Percentiles rank a stretch among this genome's conserved stretches.
Evolutionary conservation across 1,284 basidiomycete genomes (phyloP).

Genomic region (Gomphus sp.): DNA sequence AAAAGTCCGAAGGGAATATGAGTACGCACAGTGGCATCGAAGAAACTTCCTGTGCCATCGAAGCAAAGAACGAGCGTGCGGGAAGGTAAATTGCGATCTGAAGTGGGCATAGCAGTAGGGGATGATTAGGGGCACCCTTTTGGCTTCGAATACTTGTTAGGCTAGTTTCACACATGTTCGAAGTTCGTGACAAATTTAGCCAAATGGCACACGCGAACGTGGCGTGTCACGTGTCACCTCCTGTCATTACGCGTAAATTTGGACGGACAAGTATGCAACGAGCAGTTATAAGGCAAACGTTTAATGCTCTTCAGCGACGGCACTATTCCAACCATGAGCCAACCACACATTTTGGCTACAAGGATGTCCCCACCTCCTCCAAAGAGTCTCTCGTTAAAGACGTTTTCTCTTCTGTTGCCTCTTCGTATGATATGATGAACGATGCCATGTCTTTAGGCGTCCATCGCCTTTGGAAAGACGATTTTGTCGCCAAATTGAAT

Average conservation of each 20-base stretch:
- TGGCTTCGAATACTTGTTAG: neutral
- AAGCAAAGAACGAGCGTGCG: slow-evolving; percentile 52
- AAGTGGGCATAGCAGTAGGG: neutral
- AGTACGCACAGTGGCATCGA: slow-evolving; percentile 30
- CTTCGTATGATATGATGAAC: slow-evolving; percentile 98
- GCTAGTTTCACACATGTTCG: neutral
- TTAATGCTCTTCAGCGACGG: neutral
- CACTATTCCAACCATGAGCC: slow-evolving; percentile 7
- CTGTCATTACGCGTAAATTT: too few species aligned
- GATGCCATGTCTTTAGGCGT: slow-evolving; percentile 96
- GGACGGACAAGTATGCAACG: neutral
- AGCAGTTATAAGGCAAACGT: neutral
- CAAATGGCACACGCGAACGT: too few species aligned
- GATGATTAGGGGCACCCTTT: neutral
- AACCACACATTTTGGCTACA: slow-evolving; percentile 90
- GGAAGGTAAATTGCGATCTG: neutral
- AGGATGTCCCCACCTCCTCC: slow-evolving; percentile 68
- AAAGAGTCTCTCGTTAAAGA: slow-evolving; percentile 78
- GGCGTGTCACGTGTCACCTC: neutral
- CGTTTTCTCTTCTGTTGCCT: slow-evolving; percentile 95
- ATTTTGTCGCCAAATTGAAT: slow-evolving; percentile 73
- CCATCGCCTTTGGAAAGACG: slow-evolving; percentile 96
- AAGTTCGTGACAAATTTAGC: too few species aligned
- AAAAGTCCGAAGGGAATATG: neutral
- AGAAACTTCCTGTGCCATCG: slow-evolving; percentile 50